Conservation (phyloP, 140 eudicot genomes). For the Stevia rebaudiana region DNA sequence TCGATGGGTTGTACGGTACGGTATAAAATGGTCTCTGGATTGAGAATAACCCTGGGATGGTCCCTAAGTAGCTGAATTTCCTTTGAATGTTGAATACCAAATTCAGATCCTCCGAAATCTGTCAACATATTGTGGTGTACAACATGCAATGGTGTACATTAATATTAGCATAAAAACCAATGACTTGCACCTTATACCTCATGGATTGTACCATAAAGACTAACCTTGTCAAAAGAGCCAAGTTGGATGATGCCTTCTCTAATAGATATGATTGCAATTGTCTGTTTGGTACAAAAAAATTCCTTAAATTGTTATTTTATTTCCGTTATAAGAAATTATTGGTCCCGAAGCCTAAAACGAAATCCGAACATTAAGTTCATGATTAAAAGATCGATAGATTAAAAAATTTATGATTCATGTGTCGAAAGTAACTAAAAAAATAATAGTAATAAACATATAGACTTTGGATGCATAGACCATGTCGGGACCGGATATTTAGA, state of each 20-base stretch:
- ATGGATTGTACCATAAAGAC: conserved; percentile 14
- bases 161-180: neutral
- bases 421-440: too few relatives aligned
- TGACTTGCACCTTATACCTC: neutral
- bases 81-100: conserved; percentile 63
- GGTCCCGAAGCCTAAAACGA: too few relatives aligned
- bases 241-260: conserved; percentile 84
- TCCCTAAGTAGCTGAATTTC: conserved; percentile 63
- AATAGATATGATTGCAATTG: conserved; percentile 70
- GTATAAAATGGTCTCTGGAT: conserved; percentile 51
- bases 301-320: neutral
- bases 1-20: conserved; percentile 24
- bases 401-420: too few relatives aligned
- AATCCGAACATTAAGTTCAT: too few relatives aligned
- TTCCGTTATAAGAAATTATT: neutral
- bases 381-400: too few relatives aligned
- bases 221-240: conserved; percentile 78
- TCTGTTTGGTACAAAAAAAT: conserved; percentile 29
- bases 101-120: conserved; percentile 69
- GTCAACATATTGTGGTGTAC: neutral
- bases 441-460: too few relatives aligned
- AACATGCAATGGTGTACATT: neutral
- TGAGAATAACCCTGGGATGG: conserved; percentile 68
- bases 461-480: too few relatives aligned
- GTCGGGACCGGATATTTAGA: too few relatives aligned